Conservation (phyloP, 2,329 filamentous ascomycete species). For the Gnomoniopsis smithogilvyi region DNA sequence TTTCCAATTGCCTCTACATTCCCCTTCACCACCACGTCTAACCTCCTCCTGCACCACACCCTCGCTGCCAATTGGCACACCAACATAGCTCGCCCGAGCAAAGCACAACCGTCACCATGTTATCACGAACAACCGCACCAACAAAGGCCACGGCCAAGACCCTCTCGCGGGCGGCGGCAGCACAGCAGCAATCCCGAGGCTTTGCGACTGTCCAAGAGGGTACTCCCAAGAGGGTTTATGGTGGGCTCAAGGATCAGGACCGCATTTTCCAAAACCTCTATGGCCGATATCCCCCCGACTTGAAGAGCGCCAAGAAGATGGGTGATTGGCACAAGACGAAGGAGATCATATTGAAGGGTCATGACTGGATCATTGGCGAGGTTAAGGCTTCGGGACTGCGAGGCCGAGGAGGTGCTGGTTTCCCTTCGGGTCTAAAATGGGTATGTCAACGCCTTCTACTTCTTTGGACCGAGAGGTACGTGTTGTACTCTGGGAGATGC, state of each 20-base stretch:
- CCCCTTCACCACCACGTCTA: conserved; percentile 15
- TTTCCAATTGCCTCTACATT: conserved; percentile 18
- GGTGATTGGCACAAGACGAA: conserved; percentile 99
- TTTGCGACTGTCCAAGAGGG: conserved; percentile 81
- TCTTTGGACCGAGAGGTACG: not conserved
- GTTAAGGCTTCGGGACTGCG: conserved; percentile 94
- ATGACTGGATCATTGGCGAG: conserved; percentile 98
- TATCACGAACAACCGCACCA: conserved; percentile 40
- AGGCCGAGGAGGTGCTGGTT: conserved; percentile 94
- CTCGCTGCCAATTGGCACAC: conserved; percentile 29
- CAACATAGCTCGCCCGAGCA: conserved; percentile 34
- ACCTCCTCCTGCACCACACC: not conserved
- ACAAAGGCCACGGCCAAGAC: conserved; percentile 38
- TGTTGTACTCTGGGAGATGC: conserved; percentile 1
- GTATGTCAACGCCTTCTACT: conserved; percentile 48
- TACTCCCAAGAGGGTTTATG: conserved; percentile 69
- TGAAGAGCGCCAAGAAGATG: conserved; percentile 95
- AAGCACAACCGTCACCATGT: conserved; percentile 32
- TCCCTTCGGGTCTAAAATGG: conserved; percentile 99
- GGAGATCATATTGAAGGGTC: conserved; percentile 93
- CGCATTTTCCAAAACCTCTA: conserved; percentile 99
- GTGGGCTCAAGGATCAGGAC: conserved; percentile 92
- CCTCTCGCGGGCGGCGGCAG: conserved; percentile 36
- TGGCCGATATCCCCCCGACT: conserved; percentile 83
- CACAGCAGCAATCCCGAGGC: conserved; percentile 53